Base-by-base conservation (phyloP, 2,329 filamentous ascomycete species). In the Talaromyces piceae region DNA sequence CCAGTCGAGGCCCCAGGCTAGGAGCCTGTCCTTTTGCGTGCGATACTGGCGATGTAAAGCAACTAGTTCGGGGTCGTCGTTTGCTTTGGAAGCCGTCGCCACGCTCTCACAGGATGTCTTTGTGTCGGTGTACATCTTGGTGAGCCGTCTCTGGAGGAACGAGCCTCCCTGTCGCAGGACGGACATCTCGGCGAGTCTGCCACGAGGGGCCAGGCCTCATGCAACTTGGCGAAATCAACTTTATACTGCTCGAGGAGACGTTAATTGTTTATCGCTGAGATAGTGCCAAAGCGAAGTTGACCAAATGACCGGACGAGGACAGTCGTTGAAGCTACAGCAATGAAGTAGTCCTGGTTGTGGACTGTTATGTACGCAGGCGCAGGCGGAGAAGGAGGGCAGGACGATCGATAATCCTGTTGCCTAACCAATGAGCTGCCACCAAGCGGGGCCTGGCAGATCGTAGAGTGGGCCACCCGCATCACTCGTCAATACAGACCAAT, bases 1-100 rank as follows among this genome's bases (percentile, higher is more conserved):
- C 82, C 82, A 85, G 62, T 83, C 79, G 52, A 84, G 67, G 44
- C 81, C 82, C 82, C 82, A 85, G 27, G 81, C 77, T 37, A 83
- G 74, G 45, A 84, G 69, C 18, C 82, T 71, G 63, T 84, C 80
- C 61, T 82, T 81, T 61, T 85, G 81, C 49, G 81, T 82, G 53
- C 79, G 73, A 60, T 81, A 81, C 58, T 79, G 81, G 52, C 76
- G 75, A 57, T 83, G 77, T 31, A 84, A 68, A 25, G 75, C 73
- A 22, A 76, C 72, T 11, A 81, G 73, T 51, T 82, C 78, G 28
- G 77, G 78, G 48, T 72, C 69, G 49, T 73, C 71, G 46, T 68
- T 63, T 60, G 64, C 76, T 67, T 67, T 78, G 58, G 67, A 75
- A 55, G 69, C 73, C 52, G 66, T 73, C 49, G 67, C 75, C 16